These are phyloP conservation scores for Usnea hakonensis DNA, from an alignment of 495 filamentous ascomycete species.

Conservation along the genomic window DNA sequence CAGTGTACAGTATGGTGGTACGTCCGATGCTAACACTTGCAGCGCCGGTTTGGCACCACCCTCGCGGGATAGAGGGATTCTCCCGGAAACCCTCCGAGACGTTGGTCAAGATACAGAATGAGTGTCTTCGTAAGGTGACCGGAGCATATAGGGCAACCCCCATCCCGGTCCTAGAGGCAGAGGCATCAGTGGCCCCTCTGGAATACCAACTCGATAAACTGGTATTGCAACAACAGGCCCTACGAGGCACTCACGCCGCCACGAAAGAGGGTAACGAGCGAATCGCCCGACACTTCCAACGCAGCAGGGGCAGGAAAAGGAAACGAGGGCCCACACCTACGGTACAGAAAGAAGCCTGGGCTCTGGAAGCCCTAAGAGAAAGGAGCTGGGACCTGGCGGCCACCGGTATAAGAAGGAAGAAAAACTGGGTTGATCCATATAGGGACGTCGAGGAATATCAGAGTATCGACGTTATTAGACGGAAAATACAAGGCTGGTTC, in stretches of 20 bases:
- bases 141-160: constrained; percentile 1
- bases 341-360: constrained; percentile 1
- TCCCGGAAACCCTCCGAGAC: neutral
- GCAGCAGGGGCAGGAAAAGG: neutral
- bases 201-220: neutral
- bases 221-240: neutral
- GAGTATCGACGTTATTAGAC: no score
- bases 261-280: neutral
- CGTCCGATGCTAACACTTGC: neutral
- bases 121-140: neutral
- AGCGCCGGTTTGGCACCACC: neutral
- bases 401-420: no score
- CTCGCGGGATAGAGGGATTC: neutral
- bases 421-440: no score
- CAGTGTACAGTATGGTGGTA: constrained; percentile 3
- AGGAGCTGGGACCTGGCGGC: no score
- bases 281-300: neutral
- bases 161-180: neutral
- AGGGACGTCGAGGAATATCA: no score
- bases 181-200: neutral
- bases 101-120: constrained; percentile 5
- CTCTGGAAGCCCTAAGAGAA: no score
- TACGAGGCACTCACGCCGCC: neutral
- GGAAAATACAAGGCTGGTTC: no score
- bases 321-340: neutral